Evolutionary conservation across 345 rosid species (phyloP).

Genomic region (Eutrema heterophyllum): DNA sequence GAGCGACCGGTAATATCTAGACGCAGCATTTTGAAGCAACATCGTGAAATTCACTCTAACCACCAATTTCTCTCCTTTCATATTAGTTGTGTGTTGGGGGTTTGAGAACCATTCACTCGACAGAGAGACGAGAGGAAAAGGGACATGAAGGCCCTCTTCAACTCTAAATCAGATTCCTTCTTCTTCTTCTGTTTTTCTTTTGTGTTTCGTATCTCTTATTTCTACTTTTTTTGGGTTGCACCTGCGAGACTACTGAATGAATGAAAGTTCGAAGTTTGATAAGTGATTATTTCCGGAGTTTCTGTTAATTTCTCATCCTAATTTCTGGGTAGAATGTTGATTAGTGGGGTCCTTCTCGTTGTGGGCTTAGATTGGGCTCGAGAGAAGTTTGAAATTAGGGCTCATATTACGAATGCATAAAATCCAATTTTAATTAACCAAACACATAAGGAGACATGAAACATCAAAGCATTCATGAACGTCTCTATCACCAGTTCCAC

Average conservation of each 20-base stretch:
- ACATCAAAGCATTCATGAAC: too few species aligned
- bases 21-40: slow-evolving; percentile 1
- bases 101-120: not conserved
- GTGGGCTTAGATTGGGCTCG: too few species aligned
- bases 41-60: not conserved
- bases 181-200: not conserved
- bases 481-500: too few species aligned
- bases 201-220: not conserved
- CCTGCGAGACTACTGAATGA: not conserved
- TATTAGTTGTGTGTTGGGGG: not conserved
- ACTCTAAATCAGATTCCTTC: slow-evolving; percentile 1
- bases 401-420: too few species aligned
- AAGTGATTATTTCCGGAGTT: not conserved
- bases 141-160: not conserved
- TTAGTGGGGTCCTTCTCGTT: not conserved
- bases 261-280: not conserved
- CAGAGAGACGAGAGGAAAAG: not conserved
- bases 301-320: not conserved
- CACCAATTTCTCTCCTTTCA: not conserved
- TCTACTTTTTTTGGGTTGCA: not conserved
- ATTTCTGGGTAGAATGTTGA: not conserved
- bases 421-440: too few species aligned
- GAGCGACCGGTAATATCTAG: not conserved
- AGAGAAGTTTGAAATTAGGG: too few species aligned
- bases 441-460: too few species aligned